A percentile compares a stretch with the other conserved stretches of the same genome.
phyloP scores from a whole-genome alignment of 306 rosid species.

The Cercis canadensis region DNA sequence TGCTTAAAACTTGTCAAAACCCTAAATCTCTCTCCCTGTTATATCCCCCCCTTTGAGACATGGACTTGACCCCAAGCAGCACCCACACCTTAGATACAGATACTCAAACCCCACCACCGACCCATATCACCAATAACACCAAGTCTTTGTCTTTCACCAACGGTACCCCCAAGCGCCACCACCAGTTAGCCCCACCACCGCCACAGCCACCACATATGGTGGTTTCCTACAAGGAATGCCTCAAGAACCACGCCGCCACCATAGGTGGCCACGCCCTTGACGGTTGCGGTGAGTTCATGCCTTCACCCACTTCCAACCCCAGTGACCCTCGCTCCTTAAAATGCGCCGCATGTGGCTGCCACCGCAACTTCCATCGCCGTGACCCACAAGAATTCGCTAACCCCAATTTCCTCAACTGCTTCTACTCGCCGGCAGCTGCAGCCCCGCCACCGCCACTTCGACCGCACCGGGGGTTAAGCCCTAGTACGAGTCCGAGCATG shows the following conservation, averaged over 20 bases:
- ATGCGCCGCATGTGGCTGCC: conserved; percentile 95
- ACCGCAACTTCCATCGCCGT: conserved; percentile 98
- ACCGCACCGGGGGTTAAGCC: conserved; percentile 51
- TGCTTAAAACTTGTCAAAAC: conserved; percentile 43
- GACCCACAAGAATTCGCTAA: conserved; percentile 42
- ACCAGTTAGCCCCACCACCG: background rate
- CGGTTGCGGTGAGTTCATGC: conserved; percentile 94
- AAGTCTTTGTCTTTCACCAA: conserved; percentile 56
- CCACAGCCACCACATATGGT: conserved; percentile 18
- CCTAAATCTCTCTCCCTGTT: conserved; percentile 47
- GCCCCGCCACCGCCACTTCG: conserved; percentile 39
- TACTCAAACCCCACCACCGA: conserved; percentile 53
- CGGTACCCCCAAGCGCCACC: conserved; percentile 60
- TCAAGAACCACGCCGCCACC: conserved; percentile 86
- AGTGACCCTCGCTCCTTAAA: conserved; percentile 75
- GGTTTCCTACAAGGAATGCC: conserved; percentile 74
- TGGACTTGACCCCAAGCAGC: conserved; percentile 51
- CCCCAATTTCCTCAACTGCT: conserved; percentile 38
- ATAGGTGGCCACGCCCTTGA: conserved; percentile 88
- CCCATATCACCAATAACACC: conserved; percentile 36
- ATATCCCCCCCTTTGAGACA: conserved; percentile 34
- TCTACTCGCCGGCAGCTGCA: conserved; percentile 42
- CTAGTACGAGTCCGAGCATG: conserved; percentile 55
- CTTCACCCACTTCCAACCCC: conserved; percentile 49
- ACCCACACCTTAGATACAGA: conserved; percentile 43